Percentiles rank a stretch among this genome's conserved stretches.
Evolutionary conservation across 2,329 filamentous ascomycete species (phyloP).

Genomic region (Metarhizium guizhouense): DNA sequence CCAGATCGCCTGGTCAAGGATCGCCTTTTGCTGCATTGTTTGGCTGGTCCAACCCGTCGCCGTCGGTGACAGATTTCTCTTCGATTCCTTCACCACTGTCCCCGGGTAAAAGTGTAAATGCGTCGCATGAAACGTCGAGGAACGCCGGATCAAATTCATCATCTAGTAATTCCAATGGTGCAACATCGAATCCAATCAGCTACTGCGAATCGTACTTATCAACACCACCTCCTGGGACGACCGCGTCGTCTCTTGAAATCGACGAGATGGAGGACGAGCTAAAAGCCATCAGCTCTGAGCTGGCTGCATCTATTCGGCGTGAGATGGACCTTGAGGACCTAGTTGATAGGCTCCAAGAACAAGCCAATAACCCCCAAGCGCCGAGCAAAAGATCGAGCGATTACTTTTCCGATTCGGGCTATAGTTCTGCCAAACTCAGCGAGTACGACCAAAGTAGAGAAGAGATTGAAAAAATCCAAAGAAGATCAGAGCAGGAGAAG

Average conservation of each 20-base stretch:
- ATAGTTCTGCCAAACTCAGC: constrained; percentile 72
- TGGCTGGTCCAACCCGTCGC: constrained; percentile 40
- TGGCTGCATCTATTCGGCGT: constrained; percentile 84
- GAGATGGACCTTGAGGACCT: constrained; percentile 97
- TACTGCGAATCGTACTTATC: constrained; percentile 44
- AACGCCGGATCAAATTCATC: constrained; percentile 2
- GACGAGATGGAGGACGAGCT: constrained; percentile 92
- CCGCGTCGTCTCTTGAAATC: constrained; percentile 44
- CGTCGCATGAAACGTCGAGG: constrained; percentile 14
- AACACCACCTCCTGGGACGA: constrained; percentile 33
- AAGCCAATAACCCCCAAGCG: constrained; percentile 50
- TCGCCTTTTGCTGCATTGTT: constrained; percentile 44
- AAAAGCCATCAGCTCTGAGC: constrained; percentile 83
- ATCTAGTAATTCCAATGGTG: constrained; percentile 28
- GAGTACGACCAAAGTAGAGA: constrained; percentile 54
- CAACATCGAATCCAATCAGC: constrained; percentile 33
- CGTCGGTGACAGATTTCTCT: constrained; percentile 41
- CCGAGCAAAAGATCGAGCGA: constrained; percentile 77
- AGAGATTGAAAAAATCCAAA: constrained; percentile 74
- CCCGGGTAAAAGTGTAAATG: constrained; percentile 29
- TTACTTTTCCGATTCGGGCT: constrained; percentile 95
- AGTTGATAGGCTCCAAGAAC: constrained; percentile 77
- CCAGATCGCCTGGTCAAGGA: constrained; percentile 41
- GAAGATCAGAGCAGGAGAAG: constrained; percentile 83
- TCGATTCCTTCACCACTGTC: constrained; percentile 45